Conservation (phyloP, 2,329 filamentous ascomycete species). For the Penicillium brasilianum region DNA sequence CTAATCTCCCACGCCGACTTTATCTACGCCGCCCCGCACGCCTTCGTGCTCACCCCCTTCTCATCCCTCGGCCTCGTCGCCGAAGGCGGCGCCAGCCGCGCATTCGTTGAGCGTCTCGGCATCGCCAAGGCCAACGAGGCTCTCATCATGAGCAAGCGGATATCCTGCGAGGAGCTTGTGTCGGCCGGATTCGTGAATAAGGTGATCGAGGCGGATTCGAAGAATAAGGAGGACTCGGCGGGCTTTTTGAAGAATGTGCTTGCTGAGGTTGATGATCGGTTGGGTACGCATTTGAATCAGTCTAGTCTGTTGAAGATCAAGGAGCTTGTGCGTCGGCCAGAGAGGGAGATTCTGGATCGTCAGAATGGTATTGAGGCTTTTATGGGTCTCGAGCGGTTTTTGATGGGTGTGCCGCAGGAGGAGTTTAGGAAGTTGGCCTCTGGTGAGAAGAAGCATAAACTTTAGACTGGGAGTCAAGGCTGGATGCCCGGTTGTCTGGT, state of each 20-base stretch:
- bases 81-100: conserved; percentile 80
- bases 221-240: conserved; percentile 64
- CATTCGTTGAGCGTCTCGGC: conserved; percentile 80
- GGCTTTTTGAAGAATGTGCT: conserved; percentile 75
- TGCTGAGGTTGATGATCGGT: conserved; percentile 76
- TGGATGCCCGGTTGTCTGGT: neutral
- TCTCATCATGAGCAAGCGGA: conserved; percentile 83
- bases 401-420: conserved; percentile 79
- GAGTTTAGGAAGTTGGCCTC: conserved; percentile 85
- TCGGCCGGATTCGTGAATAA: conserved; percentile 83
- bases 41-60: conserved; percentile 91
- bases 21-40: conserved; percentile 79
- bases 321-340: conserved; percentile 75
- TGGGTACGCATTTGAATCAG: conserved; percentile 79
- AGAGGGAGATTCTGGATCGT: conserved; percentile 72
- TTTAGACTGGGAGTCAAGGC: conserved; percentile 57
- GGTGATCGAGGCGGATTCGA: conserved; percentile 66
- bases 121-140: conserved; percentile 87
- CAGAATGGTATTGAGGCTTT: conserved; percentile 87
- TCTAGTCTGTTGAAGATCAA: conserved; percentile 85
- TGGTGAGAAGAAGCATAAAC: conserved; percentile 92
- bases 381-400: conserved; percentile 79
- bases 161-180: conserved; percentile 74
- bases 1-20: conserved; percentile 86
- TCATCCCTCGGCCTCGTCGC: conserved; percentile 85